These are phyloP conservation scores for Lepiota venenata DNA, from an alignment of 768 basidiomycete species.

Conservation along the genomic window DNA sequence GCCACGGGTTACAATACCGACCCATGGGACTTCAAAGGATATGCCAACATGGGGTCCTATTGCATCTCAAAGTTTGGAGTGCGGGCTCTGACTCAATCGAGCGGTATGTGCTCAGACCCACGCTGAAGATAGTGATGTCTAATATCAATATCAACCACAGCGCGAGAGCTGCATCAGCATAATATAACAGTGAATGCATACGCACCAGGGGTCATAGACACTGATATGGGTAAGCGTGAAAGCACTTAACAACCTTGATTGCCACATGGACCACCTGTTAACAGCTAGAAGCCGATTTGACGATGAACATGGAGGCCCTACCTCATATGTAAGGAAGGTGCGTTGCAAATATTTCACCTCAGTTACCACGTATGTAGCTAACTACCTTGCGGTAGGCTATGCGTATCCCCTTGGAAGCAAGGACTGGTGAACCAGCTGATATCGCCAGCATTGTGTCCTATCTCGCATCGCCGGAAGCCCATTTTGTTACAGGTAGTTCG, in stretches of 20 bases:
- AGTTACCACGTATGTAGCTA: no score
- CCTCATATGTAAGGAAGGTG: not conserved
- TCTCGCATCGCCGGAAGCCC: constrained; percentile 16
- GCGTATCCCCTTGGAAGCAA: not conserved
- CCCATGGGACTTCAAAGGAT: not conserved
- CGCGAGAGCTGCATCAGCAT: constrained; percentile 32
- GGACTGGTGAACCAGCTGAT: constrained; percentile 8
- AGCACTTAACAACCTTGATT: not conserved
- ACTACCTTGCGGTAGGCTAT: not conserved
- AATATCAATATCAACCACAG: constrained; percentile 15
- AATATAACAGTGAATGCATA: constrained; percentile 42
- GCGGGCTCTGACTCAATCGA: constrained; percentile 35
- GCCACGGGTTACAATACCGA: not conserved
- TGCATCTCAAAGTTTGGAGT: constrained; percentile 36
- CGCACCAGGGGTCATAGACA: constrained; percentile 26
- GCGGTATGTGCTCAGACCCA: constrained; percentile 23
- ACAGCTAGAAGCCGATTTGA: not conserved
- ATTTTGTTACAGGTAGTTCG: constrained; percentile 15
- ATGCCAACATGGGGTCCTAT: constrained; percentile 21
- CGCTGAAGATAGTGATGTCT: no score
- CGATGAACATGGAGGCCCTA: not conserved
- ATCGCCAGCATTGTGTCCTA: constrained; percentile 19
- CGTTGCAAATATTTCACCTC: not conserved
- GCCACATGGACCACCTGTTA: not conserved
- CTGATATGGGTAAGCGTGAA: constrained; percentile 1